Base-by-base conservation (phyloP, 768 basidiomycete genomes). In the Daedaleopsis sinensis region DNA sequence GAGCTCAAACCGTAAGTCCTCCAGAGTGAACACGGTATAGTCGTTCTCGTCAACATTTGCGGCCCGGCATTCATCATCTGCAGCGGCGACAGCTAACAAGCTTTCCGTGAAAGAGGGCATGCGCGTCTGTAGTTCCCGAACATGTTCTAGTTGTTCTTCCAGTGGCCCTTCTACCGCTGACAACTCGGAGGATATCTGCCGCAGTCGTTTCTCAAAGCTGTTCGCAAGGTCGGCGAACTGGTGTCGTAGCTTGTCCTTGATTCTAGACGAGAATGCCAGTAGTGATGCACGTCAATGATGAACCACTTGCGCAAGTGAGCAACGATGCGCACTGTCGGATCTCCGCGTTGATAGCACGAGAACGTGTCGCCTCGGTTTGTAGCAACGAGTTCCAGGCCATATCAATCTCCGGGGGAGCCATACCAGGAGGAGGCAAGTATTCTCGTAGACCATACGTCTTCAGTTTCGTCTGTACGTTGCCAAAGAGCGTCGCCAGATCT, bases 41-140 rank as follows among this genome's bases (percentile, higher is more conserved):
- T 98, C 96, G 71, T 97, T 98, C 74, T 97, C 96, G 69, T 98
- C 96, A 7, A 98, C 90, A 62, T 98, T 97, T 11, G 95, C 96
- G 8, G 86, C 84, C 4, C 76, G 76, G 74, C 96, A 97, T 55
- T 89, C 90, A 1, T 80, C 79, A 67, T 98, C 93, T 0, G 88
- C 88, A 0, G 72, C 77, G 0, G 78, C 78, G 11, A 96, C 86
- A 2, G 58, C 65, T 13, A 73, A 75, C 36, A 93, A 72, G 0
- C 80, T 76, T 11, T 86, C 82, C 7, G 85, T 80, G 36, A 98
- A 78, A 0, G 80, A 76, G 0, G 90, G 85, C 68, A 96, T 78
- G 61, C 85, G 84, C 1, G 80, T 82, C 67, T 91, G 85, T 56
- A 95, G 84, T 49, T 80, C 72, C 49, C 81, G 78, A 6, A 90